Evolutionary conservation across 1,139 yeast species (phyloP).

Genomic region (Williopsis jadinii): DNA sequence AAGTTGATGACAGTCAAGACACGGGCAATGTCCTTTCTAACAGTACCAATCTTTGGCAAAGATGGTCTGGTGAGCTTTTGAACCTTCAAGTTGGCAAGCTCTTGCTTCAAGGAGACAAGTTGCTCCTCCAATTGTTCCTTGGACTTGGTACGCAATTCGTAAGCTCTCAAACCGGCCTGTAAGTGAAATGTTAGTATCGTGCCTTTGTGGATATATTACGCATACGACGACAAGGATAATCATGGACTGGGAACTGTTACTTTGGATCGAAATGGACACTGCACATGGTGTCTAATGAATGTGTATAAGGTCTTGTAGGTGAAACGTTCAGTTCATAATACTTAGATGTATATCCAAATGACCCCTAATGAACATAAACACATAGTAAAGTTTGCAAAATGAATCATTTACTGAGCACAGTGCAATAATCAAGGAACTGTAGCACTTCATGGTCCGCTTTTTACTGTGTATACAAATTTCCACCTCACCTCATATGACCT

Average conservation of each 20-base stretch:
- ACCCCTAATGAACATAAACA: too few species aligned
- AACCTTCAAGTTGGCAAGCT: conserved; percentile 92
- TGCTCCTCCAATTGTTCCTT: conserved; percentile 94
- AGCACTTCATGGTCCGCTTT: too few species aligned
- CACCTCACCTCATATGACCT: too few species aligned
- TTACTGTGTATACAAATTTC: too few species aligned
- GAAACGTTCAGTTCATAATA: too few species aligned
- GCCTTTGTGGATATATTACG: background rate
- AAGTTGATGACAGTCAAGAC: conserved; percentile 95
- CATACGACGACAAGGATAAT: background rate
- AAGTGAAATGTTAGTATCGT: conserved; percentile 15
- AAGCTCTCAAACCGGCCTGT: conserved; percentile 89
- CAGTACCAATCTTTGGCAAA: conserved; percentile 91
- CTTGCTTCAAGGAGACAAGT: conserved; percentile 95
- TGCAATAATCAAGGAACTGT: too few species aligned
- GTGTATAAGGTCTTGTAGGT: too few species aligned
- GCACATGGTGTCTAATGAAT: too few species aligned
- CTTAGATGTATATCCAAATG: too few species aligned
- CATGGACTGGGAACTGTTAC: background rate
- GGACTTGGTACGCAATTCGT: conserved; percentile 95
- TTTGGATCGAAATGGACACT: too few species aligned
- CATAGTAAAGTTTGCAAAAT: too few species aligned
- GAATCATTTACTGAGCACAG: too few species aligned
- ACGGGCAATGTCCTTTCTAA: conserved; percentile 98
- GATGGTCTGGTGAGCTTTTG: conserved; percentile 91